Evolutionary conservation across 2,329 filamentous ascomycete species (phyloP).

Genomic region (Colletotrichum trifolii): DNA sequence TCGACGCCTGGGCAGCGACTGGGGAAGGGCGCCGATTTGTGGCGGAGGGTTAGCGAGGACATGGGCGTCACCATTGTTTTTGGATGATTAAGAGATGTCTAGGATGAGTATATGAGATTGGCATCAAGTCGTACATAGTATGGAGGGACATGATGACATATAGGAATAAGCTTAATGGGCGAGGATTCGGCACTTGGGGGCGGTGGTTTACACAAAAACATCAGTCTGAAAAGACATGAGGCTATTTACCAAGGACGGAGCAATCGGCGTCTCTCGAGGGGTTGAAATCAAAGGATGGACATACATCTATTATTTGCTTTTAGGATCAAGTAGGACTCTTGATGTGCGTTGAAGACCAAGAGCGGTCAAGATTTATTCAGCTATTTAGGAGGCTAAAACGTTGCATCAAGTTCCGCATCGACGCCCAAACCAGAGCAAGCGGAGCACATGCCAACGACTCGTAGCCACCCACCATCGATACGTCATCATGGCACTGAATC

Average conservation of each 20-base stretch:
- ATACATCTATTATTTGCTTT: not conserved
- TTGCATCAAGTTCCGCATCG: no score
- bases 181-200: not conserved
- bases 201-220: conserved; percentile 28
- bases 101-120: not conserved
- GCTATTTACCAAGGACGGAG: conserved; percentile 1
- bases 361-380: no score
- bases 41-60: conserved; percentile 67
- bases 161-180: conserved; percentile 13
- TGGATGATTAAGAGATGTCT: conserved; percentile 53
- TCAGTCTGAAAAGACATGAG: no score
- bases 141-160: not conserved
- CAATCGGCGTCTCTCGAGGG: conserved; percentile 7
- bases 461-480: not conserved
- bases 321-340: not conserved
- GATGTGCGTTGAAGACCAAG: no score
- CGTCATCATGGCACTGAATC: conserved; percentile 11
- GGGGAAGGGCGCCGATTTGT: conserved; percentile 54
- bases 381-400: no score
- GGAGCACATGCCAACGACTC: no score
- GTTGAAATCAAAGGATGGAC: not conserved
- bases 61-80: conserved; percentile 70
- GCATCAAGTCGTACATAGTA: conserved; percentile 7
- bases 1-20: conserved; percentile 29
- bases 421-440: no score